phyloP scores from a whole-genome alignment of 768 basidiomycete species.

The Rhizopogon vesiculosus region DNA sequence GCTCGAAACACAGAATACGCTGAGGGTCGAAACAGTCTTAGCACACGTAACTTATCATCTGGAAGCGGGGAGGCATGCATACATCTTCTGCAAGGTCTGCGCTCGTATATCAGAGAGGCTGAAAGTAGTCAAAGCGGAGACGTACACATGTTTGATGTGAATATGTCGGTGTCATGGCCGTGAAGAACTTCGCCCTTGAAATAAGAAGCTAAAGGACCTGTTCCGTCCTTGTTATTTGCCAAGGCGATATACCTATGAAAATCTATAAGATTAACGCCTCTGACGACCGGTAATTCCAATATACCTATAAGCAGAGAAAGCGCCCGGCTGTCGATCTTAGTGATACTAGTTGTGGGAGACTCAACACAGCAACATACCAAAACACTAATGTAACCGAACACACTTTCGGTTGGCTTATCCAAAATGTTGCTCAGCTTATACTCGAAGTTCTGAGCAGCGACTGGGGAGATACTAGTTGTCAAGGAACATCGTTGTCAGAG shows the following conservation, averaged over 20 bases:
- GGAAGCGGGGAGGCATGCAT: constrained; percentile 15
- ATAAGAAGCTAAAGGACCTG: constrained; percentile 90
- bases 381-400: constrained; percentile 97
- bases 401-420: constrained; percentile 83
- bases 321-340: constrained; percentile 58
- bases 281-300: constrained; percentile 3
- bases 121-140: constrained; percentile 4
- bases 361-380: constrained; percentile 42
- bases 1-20: constrained; percentile 81
- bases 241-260: constrained; percentile 71
- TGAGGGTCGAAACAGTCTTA: constrained; percentile 29
- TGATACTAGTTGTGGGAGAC: constrained; percentile 7
- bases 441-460: constrained; percentile 95
- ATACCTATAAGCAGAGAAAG: constrained; percentile 85
- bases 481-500: not conserved
- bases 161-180: constrained; percentile 84
- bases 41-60: not conserved
- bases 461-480: constrained; percentile 28
- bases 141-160: constrained; percentile 95
- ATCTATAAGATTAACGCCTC: not conserved
- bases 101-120: constrained; percentile 8
- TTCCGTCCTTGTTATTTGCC: constrained; percentile 76
- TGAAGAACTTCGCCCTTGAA: constrained; percentile 93
- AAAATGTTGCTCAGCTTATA: constrained; percentile 91
- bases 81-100: constrained; percentile 89